phyloP scores from a whole-genome alignment of 768 basidiomycete genomes.

The Gloeophyllum trabeum region DNA sequence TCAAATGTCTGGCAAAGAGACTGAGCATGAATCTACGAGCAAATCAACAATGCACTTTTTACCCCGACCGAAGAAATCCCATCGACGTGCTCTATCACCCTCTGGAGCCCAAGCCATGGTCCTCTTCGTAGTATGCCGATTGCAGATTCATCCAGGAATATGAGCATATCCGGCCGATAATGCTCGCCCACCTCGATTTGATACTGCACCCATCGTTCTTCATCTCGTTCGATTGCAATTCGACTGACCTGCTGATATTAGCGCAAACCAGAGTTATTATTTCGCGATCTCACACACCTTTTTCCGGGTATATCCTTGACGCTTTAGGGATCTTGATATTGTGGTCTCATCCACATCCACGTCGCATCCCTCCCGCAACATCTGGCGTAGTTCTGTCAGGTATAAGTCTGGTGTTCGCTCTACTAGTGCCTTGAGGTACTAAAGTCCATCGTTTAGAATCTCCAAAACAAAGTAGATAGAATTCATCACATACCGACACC shows the following conservation, averaged over 20 bases:
- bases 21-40: not conserved
- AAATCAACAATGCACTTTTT: conserved; percentile 9
- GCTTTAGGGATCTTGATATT: conserved; percentile 13
- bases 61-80: conserved; percentile 16
- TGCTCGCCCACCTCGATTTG: conserved; percentile 5
- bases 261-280: not conserved
- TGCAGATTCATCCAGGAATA: conserved; percentile 25
- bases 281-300: conserved; percentile 11
- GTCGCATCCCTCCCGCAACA: conserved; percentile 10
- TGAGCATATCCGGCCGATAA: conserved; percentile 11
- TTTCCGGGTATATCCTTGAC: conserved; percentile 14
- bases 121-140: conserved; percentile 13
- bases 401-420: conserved; percentile 16
- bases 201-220: conserved; percentile 5
- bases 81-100: conserved; percentile 11
- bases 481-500: too few species aligned
- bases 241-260: conserved; percentile 7
- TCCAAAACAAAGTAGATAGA: too few species aligned
- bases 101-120: conserved; percentile 16
- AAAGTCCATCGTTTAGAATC: too few species aligned
- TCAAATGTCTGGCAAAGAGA: conserved; percentile 11
- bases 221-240: conserved; percentile 8
- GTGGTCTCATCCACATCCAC: conserved; percentile 12
- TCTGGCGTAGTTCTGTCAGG: conserved; percentile 17
- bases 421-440: too few species aligned